phyloP scores from a whole-genome alignment of 2,329 filamentous ascomycete genomes.

The Pseudocercospora vitis region DNA sequence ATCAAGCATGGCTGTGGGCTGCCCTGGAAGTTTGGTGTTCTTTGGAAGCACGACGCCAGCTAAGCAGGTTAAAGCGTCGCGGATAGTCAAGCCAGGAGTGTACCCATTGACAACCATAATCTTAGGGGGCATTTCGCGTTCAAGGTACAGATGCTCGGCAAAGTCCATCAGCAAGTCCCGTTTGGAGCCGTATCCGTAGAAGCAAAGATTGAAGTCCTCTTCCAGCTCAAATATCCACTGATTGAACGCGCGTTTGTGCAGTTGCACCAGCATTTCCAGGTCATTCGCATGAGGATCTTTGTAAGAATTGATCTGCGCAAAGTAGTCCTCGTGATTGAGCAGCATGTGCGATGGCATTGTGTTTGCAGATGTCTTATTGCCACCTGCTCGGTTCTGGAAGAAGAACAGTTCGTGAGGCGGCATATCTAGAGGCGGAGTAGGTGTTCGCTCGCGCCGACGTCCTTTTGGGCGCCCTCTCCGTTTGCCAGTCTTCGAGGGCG shows the following conservation, averaged over 20 bases:
- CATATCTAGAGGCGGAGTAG: constrained; percentile 77
- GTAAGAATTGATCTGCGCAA: constrained; percentile 64
- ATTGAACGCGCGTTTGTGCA: constrained; percentile 79
- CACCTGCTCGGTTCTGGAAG: constrained; percentile 81
- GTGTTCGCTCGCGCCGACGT: constrained; percentile 60
- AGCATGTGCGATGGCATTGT: constrained; percentile 72
- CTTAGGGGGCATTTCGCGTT: constrained; percentile 47
- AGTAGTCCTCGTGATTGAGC: constrained; percentile 91
- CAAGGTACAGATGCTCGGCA: constrained; percentile 65
- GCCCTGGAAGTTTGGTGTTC: constrained; percentile 59
- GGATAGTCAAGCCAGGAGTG: constrained; percentile 62
- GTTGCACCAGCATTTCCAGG: constrained; percentile 66
- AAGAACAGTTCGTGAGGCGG: constrained; percentile 92
- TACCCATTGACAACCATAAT: constrained; percentile 91
- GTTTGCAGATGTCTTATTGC: constrained; percentile 81
- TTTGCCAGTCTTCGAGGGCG: constrained; percentile 48
- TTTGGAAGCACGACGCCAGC: constrained; percentile 59
- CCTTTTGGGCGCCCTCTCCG: constrained; percentile 55
- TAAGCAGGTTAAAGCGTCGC: constrained; percentile 70
- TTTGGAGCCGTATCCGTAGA: constrained; percentile 94
- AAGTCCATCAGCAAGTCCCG: constrained; percentile 71
- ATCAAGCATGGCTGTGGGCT: constrained; percentile 68
- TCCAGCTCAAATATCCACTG: constrained; percentile 92
- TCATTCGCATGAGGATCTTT: constrained; percentile 70
- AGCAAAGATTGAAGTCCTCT: constrained; percentile 82